A percentile compares a stretch with the other conserved stretches of the same genome.
These are phyloP conservation scores for Picochlorum sp. DNA, from an alignment of 139 green algal species.

Conservation along the genomic window DNA sequence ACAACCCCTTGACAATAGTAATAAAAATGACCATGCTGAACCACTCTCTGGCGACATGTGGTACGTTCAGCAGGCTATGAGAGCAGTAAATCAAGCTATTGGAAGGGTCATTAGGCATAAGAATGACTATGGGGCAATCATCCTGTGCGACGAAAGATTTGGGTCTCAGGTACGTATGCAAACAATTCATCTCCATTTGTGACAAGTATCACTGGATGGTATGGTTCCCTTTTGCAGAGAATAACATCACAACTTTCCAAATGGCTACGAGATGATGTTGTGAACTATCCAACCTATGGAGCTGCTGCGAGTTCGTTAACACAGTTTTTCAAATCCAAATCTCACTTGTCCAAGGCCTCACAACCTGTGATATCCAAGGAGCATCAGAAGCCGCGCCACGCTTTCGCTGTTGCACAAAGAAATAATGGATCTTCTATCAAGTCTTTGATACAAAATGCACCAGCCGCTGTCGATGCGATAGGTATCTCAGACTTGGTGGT, in stretches of 20 bases:
- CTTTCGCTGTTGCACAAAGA: no score
- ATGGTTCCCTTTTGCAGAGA: neutral
- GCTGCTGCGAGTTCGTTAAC: conserved; percentile 50
- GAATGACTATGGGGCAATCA: conserved; percentile 85
- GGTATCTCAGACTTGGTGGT: conserved; percentile 15
- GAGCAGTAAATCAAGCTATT: conserved; percentile 94
- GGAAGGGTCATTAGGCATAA: conserved; percentile 91
- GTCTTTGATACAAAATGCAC: conserved; percentile 17
- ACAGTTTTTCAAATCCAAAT: conserved; percentile 68
- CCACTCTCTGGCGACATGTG: conserved; percentile 33
- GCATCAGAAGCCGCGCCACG: no score
- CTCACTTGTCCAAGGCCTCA: neutral
- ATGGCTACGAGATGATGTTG: conserved; percentile 62
- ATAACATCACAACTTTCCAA: conserved; percentile 51
- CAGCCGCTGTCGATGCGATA: conserved; percentile 12
- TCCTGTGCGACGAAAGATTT: conserved; percentile 80
- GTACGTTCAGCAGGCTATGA: conserved; percentile 69
- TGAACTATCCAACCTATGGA: conserved; percentile 54
- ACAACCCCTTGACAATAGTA: neutral
- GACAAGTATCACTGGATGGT: neutral
- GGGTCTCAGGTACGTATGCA: neutral
- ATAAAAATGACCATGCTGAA: neutral
- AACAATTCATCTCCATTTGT: no score
- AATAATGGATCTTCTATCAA: no score
- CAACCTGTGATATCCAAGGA: no score